Percentiles rank a stretch among this genome's conserved stretches.
phyloP scores from a whole-genome alignment of 306 rosid species.

The Elaeagnus macrophylla region DNA sequence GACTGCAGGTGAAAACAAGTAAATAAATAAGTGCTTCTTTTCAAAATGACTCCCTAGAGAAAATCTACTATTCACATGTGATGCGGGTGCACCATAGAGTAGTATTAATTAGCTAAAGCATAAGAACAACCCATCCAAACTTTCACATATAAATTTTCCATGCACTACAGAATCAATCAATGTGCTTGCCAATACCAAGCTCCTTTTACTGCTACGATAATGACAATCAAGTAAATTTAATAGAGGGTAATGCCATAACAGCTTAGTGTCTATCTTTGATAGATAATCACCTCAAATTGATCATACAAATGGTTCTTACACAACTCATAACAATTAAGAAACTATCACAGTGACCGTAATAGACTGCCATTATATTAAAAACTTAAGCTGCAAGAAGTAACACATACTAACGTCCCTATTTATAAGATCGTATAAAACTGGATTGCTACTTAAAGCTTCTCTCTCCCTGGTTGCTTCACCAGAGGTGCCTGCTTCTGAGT shows the following conservation, averaged over 20 bases:
- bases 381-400: too few relatives aligned
- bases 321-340: neutral
- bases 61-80: slow-evolving; percentile 12
- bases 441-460: slow-evolving; percentile 87
- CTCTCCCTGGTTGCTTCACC: slow-evolving; percentile 93
- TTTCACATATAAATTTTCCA: neutral
- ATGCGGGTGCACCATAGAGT: neutral
- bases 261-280: too few relatives aligned
- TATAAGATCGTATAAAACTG: slow-evolving; percentile 62
- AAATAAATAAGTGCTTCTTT: slow-evolving; percentile 18
- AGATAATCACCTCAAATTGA: neutral
- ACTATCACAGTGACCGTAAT: too few relatives aligned
- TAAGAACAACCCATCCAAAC: neutral
- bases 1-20: slow-evolving; percentile 44
- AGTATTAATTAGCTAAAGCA: neutral
- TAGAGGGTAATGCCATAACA: too few relatives aligned
- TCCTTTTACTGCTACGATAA: neutral
- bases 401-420: slow-evolving; percentile 50
- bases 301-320: slow-evolving; percentile 2
- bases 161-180: neutral
- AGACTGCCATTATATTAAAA: too few relatives aligned
- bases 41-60: slow-evolving; percentile 5
- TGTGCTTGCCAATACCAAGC: neutral
- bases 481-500: slow-evolving; percentile 65
- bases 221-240: too few relatives aligned